Conservation (phyloP, 2,329 filamentous ascomycete genomes). For the Talaromyces sp. region DNA sequence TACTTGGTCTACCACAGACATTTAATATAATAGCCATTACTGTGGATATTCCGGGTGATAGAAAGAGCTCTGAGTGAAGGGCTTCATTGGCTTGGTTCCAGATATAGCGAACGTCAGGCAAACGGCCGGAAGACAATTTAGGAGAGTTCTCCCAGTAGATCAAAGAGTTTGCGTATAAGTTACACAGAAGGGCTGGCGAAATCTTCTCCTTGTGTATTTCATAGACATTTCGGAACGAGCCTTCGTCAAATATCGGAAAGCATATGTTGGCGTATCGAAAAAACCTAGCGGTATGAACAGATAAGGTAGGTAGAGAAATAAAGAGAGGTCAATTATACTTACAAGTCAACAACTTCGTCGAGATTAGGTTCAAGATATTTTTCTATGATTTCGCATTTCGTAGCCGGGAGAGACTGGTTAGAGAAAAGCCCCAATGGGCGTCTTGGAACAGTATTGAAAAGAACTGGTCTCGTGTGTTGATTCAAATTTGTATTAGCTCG, state of each 20-base stretch:
- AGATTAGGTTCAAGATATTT: conserved; percentile 38
- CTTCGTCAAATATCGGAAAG: conserved; percentile 51
- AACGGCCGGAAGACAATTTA: conserved; percentile 27
- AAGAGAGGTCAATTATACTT: background rate
- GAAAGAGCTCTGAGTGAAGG: conserved; percentile 49
- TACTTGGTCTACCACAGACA: conserved; percentile 50
- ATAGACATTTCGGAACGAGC: conserved; percentile 41
- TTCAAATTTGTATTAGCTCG: conserved; percentile 18
- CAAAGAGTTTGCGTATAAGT: conserved; percentile 48
- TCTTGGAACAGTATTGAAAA: conserved; percentile 45
- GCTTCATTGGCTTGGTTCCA: conserved; percentile 55
- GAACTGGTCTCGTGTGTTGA: conserved; percentile 26
- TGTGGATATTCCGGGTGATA: conserved; percentile 50
- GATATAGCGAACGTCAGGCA: conserved; percentile 50
- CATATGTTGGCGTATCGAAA: conserved; percentile 47
- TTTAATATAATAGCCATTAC: conserved; percentile 51
- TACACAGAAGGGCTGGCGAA: conserved; percentile 48
- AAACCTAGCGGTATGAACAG: conserved; percentile 32
- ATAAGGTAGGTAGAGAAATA: too few species aligned
- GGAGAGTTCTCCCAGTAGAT: conserved; percentile 46
- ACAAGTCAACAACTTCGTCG: background rate
- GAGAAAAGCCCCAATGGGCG: conserved; percentile 33
- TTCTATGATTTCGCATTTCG: conserved; percentile 45
- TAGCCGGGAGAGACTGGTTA: conserved; percentile 22
- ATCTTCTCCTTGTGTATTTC: conserved; percentile 38